Percentiles rank a stretch among this genome's conserved stretches.
phyloP scores from a whole-genome alignment of 2,329 filamentous ascomycete species.

The Stenocarpella maydis region DNA sequence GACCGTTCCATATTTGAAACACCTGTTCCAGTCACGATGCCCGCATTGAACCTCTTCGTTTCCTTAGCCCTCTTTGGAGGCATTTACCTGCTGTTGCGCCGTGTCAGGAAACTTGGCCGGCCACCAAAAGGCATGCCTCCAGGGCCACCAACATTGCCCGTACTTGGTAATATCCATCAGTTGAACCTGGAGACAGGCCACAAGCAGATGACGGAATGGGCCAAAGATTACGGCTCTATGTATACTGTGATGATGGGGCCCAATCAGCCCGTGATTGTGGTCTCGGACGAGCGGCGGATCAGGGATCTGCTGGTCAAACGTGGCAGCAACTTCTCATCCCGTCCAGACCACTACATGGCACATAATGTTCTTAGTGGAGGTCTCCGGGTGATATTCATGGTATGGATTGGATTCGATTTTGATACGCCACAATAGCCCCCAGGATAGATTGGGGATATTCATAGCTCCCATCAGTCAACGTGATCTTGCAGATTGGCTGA shows the following conservation, averaged over 20 bases:
- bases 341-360: background rate
- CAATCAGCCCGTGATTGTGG: background rate
- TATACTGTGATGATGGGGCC: background rate
- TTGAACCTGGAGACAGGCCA: background rate
- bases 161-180: background rate
- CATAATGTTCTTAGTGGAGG: background rate
- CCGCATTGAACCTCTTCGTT: too few relatives aligned
- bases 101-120: too few relatives aligned
- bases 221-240: background rate
- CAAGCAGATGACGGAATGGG: background rate
- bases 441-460: too few relatives aligned
- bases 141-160: background rate
- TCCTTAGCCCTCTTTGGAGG: too few relatives aligned
- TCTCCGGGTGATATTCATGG: background rate
- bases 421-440: too few relatives aligned
- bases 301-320: background rate
- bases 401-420: background rate
- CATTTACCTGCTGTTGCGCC: too few relatives aligned
- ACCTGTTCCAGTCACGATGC: too few relatives aligned
- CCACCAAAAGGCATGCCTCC: too few relatives aligned
- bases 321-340: background rate
- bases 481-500: background rate
- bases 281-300: background rate
- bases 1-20: too few relatives aligned
- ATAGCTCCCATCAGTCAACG: too few relatives aligned